These are phyloP conservation scores for Adiantum capillusveneris DNA, from an alignment of 75 land plant species.

Conservation along the genomic window DNA sequence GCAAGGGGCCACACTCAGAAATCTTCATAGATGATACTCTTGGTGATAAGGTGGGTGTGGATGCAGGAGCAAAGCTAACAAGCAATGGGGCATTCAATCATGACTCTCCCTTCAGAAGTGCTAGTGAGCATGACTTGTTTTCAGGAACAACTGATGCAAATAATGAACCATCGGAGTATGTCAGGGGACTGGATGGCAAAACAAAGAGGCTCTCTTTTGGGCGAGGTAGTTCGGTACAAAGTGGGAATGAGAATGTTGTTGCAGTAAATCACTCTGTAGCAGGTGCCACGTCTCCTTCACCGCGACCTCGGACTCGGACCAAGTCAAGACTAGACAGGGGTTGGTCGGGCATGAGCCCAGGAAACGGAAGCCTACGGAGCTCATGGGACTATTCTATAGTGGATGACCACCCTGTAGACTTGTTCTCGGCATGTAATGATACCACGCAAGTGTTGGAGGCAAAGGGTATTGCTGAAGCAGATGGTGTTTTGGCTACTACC, in stretches of 20 bases:
- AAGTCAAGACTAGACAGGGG: constrained; percentile 67
- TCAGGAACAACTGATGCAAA: constrained; percentile 48
- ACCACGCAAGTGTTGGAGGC: not conserved
- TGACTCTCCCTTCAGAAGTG: constrained; percentile 16
- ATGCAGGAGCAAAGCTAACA: constrained; percentile 39
- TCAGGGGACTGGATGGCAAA: constrained; percentile 80
- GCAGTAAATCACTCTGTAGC: constrained; percentile 34
- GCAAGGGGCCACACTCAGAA: constrained; percentile 40
- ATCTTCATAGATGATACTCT: constrained; percentile 5
- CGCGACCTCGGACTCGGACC: constrained; percentile 73
- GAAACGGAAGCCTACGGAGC: constrained; percentile 29
- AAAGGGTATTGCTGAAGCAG: not conserved
- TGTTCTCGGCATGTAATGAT: constrained; percentile 41
- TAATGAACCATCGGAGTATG: constrained; percentile 83
- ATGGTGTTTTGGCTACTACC: not conserved
- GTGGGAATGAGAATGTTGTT: constrained; percentile 71
- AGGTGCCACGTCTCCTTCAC: constrained; percentile 47
- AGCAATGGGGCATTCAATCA: constrained; percentile 61
- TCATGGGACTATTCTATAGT: constrained; percentile 36
- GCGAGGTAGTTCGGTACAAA: constrained; percentile 24
- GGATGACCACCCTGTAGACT: not conserved
- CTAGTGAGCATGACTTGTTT: no score
- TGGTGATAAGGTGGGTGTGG: constrained; percentile 43
- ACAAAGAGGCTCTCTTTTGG: constrained; percentile 54
- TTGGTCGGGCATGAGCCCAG: constrained; percentile 51